These are phyloP conservation scores for Alloascoidea hylecoeti DNA, from an alignment of 805 yeast species.

Conservation along the genomic window DNA sequence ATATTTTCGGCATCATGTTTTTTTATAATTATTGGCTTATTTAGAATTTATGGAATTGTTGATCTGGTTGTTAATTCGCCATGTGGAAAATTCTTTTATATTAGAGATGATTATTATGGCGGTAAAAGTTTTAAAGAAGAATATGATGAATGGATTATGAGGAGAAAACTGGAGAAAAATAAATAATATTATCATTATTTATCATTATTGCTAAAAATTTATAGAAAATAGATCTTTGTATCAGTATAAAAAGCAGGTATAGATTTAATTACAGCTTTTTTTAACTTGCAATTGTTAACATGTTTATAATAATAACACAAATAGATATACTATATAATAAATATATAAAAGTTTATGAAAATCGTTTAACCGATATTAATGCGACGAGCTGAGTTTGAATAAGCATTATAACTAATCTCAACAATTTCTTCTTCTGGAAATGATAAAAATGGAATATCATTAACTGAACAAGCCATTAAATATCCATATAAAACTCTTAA, in stretches of 20 bases:
- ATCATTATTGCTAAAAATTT: not conserved
- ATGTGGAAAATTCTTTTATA: conserved; percentile 26
- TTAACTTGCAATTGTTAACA: no score
- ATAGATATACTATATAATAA: no score
- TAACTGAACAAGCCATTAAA: conserved; percentile 80
- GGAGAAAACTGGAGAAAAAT: not conserved
- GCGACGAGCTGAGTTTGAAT: conserved; percentile 14
- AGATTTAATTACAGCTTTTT: no score
- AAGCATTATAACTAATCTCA: conserved; percentile 80
- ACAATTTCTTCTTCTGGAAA: conserved; percentile 77
- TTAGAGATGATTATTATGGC: conserved; percentile 20
- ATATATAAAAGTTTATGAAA: no score
- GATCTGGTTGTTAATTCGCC: conserved; percentile 49
- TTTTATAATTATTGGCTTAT: conserved; percentile 33
- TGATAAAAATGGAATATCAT: conserved; percentile 67
- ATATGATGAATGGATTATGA: conserved; percentile 13
- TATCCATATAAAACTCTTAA: conserved; percentile 87
- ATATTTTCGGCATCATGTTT: conserved; percentile 39
- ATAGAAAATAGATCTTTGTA: no score
- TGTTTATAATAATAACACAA: no score
- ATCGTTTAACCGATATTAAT: not conserved
- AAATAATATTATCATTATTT: not conserved
- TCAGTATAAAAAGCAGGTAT: no score
- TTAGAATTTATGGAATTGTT: conserved; percentile 55
- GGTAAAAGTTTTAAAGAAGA: conserved; percentile 16